phyloP scores from a whole-genome alignment of 768 basidiomycete genomes.

The Boletus bicolor region DNA sequence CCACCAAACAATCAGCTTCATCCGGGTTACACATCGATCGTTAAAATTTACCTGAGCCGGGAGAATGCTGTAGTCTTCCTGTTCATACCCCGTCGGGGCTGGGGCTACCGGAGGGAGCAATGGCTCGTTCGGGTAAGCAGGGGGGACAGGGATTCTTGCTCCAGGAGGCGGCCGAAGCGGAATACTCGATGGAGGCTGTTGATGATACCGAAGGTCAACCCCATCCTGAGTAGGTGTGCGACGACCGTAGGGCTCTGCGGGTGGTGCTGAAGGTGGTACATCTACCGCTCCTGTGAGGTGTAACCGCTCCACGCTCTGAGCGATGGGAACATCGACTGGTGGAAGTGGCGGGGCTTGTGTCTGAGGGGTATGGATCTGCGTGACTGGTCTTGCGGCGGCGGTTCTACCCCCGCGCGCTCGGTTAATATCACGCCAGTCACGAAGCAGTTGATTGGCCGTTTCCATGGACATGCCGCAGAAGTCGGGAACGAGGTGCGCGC shows the following conservation, averaged over 20 bases:
- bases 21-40: not conserved
- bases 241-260: constrained; percentile 23
- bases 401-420: constrained; percentile 52
- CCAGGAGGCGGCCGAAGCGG: constrained; percentile 38
- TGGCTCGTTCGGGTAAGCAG: constrained; percentile 34
- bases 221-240: constrained; percentile 33
- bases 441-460: constrained; percentile 89
- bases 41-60: constrained; percentile 23
- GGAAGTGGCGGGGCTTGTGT: constrained; percentile 33
- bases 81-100: constrained; percentile 23
- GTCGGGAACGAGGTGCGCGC: constrained; percentile 97
- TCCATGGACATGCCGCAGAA: constrained; percentile 99
- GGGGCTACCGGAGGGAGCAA: constrained; percentile 25
- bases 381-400: constrained; percentile 34
- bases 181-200: constrained; percentile 31
- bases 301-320: constrained; percentile 43
- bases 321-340: constrained; percentile 31
- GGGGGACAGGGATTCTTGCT: constrained; percentile 36
- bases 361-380: constrained; percentile 32
- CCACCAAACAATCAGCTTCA: constrained; percentile 4
- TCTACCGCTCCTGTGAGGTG: constrained; percentile 42
- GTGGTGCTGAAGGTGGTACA: constrained; percentile 23
- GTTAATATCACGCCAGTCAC: constrained; percentile 91
- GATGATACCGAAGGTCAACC: constrained; percentile 42
- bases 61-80: constrained; percentile 25